Percentiles rank a stretch among this genome's conserved stretches.
These are phyloP conservation scores for Phyllosticta ampelicida DNA, from an alignment of 2,329 filamentous ascomycete genomes.

Conservation along the genomic window DNA sequence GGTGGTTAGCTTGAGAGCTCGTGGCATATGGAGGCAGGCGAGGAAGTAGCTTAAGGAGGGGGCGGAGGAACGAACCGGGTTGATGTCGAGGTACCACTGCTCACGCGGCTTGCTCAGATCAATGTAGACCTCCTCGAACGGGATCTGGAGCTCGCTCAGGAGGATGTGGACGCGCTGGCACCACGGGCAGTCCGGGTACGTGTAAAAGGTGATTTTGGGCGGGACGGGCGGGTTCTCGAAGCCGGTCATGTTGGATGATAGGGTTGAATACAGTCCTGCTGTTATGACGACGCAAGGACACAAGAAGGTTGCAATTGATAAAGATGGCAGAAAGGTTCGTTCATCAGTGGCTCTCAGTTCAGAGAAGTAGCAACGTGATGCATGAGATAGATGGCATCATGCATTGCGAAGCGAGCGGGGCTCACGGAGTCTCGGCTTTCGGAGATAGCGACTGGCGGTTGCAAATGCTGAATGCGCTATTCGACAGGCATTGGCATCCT, in stretches of 20 bases:
- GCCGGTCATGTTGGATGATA: slow-evolving; percentile 1
- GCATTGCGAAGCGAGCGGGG: too few relatives aligned
- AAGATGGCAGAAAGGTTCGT: background rate
- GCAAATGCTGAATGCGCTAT: too few relatives aligned
- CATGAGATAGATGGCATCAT: background rate
- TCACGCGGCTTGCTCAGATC: slow-evolving; percentile 59
- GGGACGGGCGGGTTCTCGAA: slow-evolving; percentile 4
- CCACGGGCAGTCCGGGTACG: slow-evolving; percentile 58
- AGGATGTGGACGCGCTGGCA: slow-evolving; percentile 68
- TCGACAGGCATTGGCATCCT: too few relatives aligned
- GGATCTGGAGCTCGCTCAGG: slow-evolving; percentile 53
- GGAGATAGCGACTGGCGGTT: too few relatives aligned
- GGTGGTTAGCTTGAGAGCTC: background rate
- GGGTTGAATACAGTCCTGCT: background rate
- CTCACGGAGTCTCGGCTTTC: too few relatives aligned
- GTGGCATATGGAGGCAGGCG: background rate
- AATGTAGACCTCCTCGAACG: slow-evolving; percentile 61
- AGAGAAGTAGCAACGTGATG: background rate
- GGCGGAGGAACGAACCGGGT: slow-evolving; percentile 43
- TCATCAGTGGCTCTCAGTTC: background rate
- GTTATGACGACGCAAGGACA: background rate
- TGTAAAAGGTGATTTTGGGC: slow-evolving; percentile 56
- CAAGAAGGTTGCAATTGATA: background rate
- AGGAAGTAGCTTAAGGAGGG: background rate
- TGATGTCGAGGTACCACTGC: slow-evolving; percentile 63